These are phyloP conservation scores for Pyrenophora graminea DNA, from an alignment of 2,329 filamentous ascomycete species.

Conservation along the genomic window DNA sequence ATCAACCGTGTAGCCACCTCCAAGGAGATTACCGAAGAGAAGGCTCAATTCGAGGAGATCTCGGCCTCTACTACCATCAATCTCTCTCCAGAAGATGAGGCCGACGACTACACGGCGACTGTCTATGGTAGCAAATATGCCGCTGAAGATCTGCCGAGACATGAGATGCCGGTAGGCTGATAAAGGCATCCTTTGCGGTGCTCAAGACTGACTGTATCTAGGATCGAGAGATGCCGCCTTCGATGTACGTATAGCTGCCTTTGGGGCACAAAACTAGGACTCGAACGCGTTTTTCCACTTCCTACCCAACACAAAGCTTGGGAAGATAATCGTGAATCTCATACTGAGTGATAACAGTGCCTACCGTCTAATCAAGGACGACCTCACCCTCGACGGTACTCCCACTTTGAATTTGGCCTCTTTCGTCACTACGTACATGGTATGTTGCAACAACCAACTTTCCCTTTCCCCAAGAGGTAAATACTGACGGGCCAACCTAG, in stretches of 20 bases:
- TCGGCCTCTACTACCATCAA: constrained; percentile 23
- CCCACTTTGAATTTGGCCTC: constrained; percentile 70
- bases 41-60: constrained; percentile 26
- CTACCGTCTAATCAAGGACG: constrained; percentile 92
- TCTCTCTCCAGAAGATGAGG: constrained; percentile 38
- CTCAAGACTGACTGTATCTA: constrained; percentile 7
- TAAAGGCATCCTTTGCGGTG: neutral
- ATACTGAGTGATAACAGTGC: constrained; percentile 52
- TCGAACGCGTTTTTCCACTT: neutral
- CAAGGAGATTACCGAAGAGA: constrained; percentile 43
- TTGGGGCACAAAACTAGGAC: neutral
- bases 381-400: constrained; percentile 83
- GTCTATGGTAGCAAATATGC: constrained; percentile 91
- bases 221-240: constrained; percentile 76
- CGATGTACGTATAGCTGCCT: constrained; percentile 57
- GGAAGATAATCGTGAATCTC: no score
- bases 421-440: constrained; percentile 97
- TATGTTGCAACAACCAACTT: constrained; percentile 47
- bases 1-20: constrained; percentile 51
- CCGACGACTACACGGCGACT: constrained; percentile 69
- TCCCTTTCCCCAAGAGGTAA: constrained; percentile 33
- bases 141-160: constrained; percentile 74
- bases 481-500: constrained; percentile 47
- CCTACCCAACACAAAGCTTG: no score
- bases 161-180: constrained; percentile 78